phyloP scores from a whole-genome alignment of 2,329 filamentous ascomycete genomes.

The Botrytis galanthina region DNA sequence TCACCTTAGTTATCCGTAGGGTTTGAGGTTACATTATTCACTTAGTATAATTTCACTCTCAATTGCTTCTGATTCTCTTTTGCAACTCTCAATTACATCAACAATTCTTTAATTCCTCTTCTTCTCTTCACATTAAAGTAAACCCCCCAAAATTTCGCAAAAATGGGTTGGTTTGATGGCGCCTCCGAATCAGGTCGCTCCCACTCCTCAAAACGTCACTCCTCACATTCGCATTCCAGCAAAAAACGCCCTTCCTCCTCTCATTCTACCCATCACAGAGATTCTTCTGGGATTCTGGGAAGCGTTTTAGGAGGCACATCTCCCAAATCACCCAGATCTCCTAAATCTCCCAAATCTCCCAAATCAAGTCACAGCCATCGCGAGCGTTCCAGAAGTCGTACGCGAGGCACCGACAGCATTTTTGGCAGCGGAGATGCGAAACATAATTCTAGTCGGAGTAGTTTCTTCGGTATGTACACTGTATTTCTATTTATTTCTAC shows the following conservation, averaged over 20 bases:
- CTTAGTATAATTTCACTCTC: neutral
- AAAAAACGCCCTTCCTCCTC: constrained; percentile 29
- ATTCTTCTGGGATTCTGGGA: constrained; percentile 10
- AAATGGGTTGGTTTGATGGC: constrained; percentile 49
- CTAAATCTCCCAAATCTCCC: neutral
- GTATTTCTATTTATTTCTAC: neutral
- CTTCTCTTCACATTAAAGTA: neutral
- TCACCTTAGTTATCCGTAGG: neutral
- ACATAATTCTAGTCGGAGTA: constrained; percentile 45
- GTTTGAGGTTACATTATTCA: neutral
- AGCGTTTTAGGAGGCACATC: neutral
- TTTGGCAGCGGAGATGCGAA: constrained; percentile 44
- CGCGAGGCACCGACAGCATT: constrained; percentile 38
- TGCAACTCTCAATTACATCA: neutral
- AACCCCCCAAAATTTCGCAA: neutral
- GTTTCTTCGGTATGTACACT: constrained; percentile 41
- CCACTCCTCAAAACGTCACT: constrained; percentile 30
- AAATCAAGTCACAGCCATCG: constrained; percentile 21
- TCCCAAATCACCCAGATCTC: constrained; percentile 6
- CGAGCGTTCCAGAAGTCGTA: constrained; percentile 36
- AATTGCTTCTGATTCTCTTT: neutral
- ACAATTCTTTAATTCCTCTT: neutral
- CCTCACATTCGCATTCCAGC: constrained; percentile 30
- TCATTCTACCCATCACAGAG: constrained; percentile 18
- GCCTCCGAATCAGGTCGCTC: constrained; percentile 36